Evolutionary conservation across 805 yeast genomes (phyloP).

Genomic region (Wickerhamiella vanderwaltii): DNA sequence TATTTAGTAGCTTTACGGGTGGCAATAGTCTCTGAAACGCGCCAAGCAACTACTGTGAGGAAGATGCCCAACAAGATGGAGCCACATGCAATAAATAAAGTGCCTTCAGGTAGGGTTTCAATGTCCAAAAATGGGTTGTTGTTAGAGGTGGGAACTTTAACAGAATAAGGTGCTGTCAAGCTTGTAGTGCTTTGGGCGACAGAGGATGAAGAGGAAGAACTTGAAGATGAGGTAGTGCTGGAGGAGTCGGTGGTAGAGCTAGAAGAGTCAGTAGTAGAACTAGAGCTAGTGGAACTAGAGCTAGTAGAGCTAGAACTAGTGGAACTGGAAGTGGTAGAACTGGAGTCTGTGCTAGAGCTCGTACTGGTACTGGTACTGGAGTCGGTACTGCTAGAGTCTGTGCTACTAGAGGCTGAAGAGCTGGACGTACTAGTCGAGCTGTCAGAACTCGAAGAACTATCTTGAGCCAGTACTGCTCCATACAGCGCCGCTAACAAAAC

Average conservation of each 20-base stretch:
- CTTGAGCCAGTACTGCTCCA: constrained; percentile 1
- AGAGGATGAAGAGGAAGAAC: background rate
- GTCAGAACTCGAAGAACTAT: background rate
- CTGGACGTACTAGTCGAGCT: background rate
- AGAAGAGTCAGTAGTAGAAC: constrained; percentile 1
- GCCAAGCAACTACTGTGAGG: constrained; percentile 41
- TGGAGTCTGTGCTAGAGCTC: background rate
- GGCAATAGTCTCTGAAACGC: constrained; percentile 33
- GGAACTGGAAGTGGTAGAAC: background rate
- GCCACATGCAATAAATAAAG: constrained; percentile 76
- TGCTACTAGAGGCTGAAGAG: too few relatives aligned
- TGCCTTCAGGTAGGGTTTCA: constrained; percentile 50
- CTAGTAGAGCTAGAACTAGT: constrained; percentile 1
- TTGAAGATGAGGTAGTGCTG: background rate
- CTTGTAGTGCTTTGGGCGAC: background rate
- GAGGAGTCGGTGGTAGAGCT: background rate
- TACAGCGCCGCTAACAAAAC: background rate
- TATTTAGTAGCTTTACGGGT: constrained; percentile 44
- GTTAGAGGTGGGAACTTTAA: constrained; percentile 44
- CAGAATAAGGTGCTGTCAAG: constrained; percentile 20
- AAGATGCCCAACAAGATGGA: constrained; percentile 50
- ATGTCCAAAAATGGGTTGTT: constrained; percentile 54
- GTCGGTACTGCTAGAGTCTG: background rate
- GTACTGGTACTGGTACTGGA: background rate
- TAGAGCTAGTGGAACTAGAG: background rate